Conservation (phyloP, 2,329 filamentous ascomycete species). For the Pseudohalonectria lignicola region DNA sequence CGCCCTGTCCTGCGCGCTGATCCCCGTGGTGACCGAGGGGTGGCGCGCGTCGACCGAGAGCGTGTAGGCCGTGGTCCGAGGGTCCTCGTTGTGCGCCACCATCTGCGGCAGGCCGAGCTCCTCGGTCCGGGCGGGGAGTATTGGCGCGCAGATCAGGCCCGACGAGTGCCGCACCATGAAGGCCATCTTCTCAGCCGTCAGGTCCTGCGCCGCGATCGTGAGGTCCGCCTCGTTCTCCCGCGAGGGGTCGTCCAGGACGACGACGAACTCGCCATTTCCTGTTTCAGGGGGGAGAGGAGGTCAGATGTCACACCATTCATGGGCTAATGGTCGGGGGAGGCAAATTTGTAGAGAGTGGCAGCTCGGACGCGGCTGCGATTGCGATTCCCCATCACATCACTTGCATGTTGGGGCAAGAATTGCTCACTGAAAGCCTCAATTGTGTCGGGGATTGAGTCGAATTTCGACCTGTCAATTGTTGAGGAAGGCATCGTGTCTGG, state of each 20-base stretch:
- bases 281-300: constrained; percentile 5
- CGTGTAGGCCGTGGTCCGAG: constrained; percentile 86
- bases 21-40: constrained; percentile 71
- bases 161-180: constrained; percentile 91
- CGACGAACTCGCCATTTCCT: constrained; percentile 60
- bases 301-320: neutral
- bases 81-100: constrained; percentile 66
- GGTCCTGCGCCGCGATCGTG: constrained; percentile 78
- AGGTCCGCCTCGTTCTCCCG: constrained; percentile 98
- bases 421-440: constrained; percentile 54
- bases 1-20: constrained; percentile 78
- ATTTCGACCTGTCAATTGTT: constrained; percentile 39
- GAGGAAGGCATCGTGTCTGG: constrained; percentile 33
- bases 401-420: too few species aligned
- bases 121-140: constrained; percentile 57
- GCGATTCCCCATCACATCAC: too few species aligned
- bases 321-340: constrained; percentile 1
- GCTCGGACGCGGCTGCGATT: constrained; percentile 1
- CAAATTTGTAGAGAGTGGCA: neutral
- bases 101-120: constrained; percentile 77
- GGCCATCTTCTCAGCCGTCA: constrained; percentile 85
- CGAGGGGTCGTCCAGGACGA: constrained; percentile 83
- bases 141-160: constrained; percentile 83
- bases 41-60: constrained; percentile 74
- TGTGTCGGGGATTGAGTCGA: constrained; percentile 55